Percentiles rank a stretch among this genome's conserved stretches.
Evolutionary conservation across 305 asterid species (phyloP).

Genomic region (Fraxinus paxiana): DNA sequence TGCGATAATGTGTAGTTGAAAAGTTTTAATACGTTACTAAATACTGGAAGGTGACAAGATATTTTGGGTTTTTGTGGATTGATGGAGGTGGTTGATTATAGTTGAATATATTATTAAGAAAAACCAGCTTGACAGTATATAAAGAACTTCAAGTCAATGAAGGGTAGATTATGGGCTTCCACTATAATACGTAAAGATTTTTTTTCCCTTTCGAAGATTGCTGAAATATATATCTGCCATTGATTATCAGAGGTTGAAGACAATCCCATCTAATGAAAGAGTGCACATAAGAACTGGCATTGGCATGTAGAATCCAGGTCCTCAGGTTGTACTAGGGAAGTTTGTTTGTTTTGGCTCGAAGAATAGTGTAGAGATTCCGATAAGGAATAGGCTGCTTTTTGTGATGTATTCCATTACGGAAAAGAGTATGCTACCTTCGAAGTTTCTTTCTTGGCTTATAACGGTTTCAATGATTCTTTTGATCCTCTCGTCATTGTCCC

Average conservation of each 20-base stretch:
- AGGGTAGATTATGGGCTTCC: conserved; percentile 11
- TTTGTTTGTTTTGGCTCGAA: not conserved
- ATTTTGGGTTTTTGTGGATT: conserved; percentile 22
- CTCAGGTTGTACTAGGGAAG: not conserved
- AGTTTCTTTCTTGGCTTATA: conserved; percentile 50
- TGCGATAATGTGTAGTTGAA: not conserved
- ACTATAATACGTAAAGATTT: not conserved
- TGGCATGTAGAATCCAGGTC: conserved; percentile 5
- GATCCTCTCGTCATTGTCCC: conserved; percentile 48
- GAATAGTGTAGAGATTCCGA: not conserved
- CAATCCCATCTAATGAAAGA: not conserved
- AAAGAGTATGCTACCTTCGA: conserved; percentile 49
- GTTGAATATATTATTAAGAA: conserved; percentile 10
- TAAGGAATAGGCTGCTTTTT: conserved; percentile 11
- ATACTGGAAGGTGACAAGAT: not conserved
- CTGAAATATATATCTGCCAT: conserved; percentile 4
- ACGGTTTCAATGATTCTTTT: conserved; percentile 51
- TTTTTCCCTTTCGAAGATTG: conserved; percentile 11
- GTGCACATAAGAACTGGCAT: not conserved
- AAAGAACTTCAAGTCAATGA: not conserved
- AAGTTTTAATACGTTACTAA: not conserved
- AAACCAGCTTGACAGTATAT: not conserved
- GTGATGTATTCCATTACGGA: conserved; percentile 46
- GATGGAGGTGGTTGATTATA: conserved; percentile 24
- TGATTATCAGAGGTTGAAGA: conserved; percentile 8